A percentile compares a stretch with the other conserved stretches of the same genome.
Evolutionary conservation across 768 basidiomycete species (phyloP).

Genomic region (Pleurotus giganteus): DNA sequence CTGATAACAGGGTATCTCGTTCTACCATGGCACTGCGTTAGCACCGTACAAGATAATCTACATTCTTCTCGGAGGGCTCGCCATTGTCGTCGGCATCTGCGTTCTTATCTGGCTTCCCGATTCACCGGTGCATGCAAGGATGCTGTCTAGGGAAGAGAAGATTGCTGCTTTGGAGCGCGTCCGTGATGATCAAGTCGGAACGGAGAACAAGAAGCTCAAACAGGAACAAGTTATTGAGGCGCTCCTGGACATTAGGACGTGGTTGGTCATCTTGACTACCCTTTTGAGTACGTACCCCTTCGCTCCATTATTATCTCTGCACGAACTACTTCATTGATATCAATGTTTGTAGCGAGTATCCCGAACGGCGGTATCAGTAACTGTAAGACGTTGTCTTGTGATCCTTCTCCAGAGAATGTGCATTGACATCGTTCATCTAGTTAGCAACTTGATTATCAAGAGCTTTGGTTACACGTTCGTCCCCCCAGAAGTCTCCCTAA

Average conservation of each 20-base stretch:
- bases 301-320: not conserved
- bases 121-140: conserved; percentile 58
- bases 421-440: conserved; percentile 23
- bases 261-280: conserved; percentile 59
- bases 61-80: conserved; percentile 56
- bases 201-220: conserved; percentile 59
- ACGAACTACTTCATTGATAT: not conserved
- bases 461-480: conserved; percentile 63
- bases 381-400: conserved; percentile 36
- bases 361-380: conserved; percentile 65
- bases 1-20: conserved; percentile 48
- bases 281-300: conserved; percentile 45
- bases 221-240: conserved; percentile 58
- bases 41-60: conserved; percentile 65
- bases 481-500: not conserved
- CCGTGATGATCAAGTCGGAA: conserved; percentile 65
- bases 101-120: conserved; percentile 65
- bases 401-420: not conserved
- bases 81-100: conserved; percentile 55
- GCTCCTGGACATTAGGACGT: conserved; percentile 54
- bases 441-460: conserved; percentile 63
- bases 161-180: conserved; percentile 65
- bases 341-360: conserved; percentile 48
- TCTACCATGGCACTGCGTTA: conserved; percentile 43
- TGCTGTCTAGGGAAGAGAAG: conserved; percentile 57